Evolutionary conservation across 2,329 filamentous ascomycete species (phyloP), one percentile per base, ranked within the genome.

Genomic region (Nemania abortiva): DNA sequence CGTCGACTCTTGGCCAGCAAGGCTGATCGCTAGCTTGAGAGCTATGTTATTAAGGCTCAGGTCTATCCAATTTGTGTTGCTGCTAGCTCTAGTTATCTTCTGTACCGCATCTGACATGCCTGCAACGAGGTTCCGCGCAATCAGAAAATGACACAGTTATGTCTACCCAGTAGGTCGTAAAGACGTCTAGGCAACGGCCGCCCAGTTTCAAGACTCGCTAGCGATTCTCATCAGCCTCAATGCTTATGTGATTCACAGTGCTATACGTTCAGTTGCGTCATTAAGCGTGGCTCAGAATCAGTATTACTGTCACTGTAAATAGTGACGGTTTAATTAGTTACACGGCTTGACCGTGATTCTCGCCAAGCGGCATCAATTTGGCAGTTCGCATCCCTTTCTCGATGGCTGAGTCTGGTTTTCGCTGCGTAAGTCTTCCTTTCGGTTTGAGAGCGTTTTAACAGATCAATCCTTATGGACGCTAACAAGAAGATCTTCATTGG

Each of bases 291-390:
- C 60, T 57, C 22, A 9, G 24, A 20, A 42, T 53, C 15, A 61
- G 50, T 57, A 9, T 24, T 54, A 31, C 50, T 65, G 15, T 37
- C 52, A 65, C 24, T 15, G 29, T 22, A 29, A 50, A 37, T 24
- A 18, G 42, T 22, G 31, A 68, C 50, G 34, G 55, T 66, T 63
- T 66, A n/a, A 68, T 58, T 39, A 56, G 27, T 53, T 34, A 34
- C 58, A 45, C 69, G 63, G 66, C 54, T 60, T 70, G 62, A 66
- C 69, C 69, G 62, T 61, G 20, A 60, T 58, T 60, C 53, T 65
- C 45, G 60, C 54, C 54, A 15, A 20, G 34, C 52, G 49, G 47
- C 18, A 53, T 63, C 15, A 34, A 60, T 31, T 42, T 24, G 18
- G 45, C 62, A 11, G 49, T 52, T 52, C 11, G 10, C 10, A 27